Percentiles rank a stretch among this genome's conserved stretches.
Conservation (phyloP, 768 basidiomycete genomes). For the Lactarius psammicola region DNA sequence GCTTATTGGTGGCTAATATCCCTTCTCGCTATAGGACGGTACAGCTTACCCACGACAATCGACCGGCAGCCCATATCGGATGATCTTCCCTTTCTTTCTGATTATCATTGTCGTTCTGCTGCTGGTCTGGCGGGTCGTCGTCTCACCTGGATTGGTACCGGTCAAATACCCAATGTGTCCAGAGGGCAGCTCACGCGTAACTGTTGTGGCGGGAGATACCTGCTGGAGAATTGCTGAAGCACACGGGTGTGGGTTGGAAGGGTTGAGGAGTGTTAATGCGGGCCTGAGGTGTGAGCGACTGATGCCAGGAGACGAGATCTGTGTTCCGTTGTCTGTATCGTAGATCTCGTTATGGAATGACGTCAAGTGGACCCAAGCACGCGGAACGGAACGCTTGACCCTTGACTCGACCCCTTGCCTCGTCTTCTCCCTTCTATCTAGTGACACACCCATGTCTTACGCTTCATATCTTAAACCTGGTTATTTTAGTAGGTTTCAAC, state of each 20-base stretch:
- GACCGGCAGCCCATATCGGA: constrained; percentile 26
- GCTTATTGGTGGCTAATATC: constrained; percentile 1
- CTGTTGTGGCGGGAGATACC: constrained; percentile 28
- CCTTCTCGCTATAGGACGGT: constrained; percentile 2
- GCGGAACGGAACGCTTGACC: neutral
- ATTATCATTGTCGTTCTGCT: constrained; percentile 29
- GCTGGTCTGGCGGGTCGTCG: constrained; percentile 27
- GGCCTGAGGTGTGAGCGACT: constrained; percentile 24
- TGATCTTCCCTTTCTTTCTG: constrained; percentile 30
- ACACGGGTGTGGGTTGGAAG: constrained; percentile 27
- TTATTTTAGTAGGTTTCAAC: constrained; percentile 20
- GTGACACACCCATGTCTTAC: constrained; percentile 12
- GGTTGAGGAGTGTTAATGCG: constrained; percentile 18
- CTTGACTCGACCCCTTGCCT: neutral
- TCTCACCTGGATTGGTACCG: constrained; percentile 16
- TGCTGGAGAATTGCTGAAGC: constrained; percentile 29
- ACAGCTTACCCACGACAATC: constrained; percentile 10
- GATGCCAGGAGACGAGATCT: constrained; percentile 27
- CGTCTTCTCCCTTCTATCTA: too few species aligned
- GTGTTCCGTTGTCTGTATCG: constrained; percentile 18
- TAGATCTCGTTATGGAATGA: neutral
- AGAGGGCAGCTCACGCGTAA: constrained; percentile 26
- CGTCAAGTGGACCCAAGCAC: neutral
- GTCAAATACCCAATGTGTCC: constrained; percentile 22
- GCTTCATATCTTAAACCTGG: constrained; percentile 15